phyloP scores from a whole-genome alignment of 208 protist species.

The Wallacemonas rigidus region DNA sequence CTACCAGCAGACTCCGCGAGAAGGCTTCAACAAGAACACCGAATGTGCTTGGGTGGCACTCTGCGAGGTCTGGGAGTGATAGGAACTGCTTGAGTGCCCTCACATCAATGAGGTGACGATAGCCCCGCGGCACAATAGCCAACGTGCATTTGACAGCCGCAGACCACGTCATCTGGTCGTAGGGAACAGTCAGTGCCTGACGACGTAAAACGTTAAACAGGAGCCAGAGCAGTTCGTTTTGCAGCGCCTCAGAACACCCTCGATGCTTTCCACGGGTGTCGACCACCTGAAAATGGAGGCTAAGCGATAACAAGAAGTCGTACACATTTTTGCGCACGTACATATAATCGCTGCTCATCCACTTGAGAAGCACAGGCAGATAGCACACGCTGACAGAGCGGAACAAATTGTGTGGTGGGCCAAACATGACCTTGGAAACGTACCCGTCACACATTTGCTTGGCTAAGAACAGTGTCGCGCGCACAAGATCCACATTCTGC shows the following conservation, averaged over 20 bases:
- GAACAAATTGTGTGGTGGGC: constrained; percentile 66
- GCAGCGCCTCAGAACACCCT: constrained; percentile 73
- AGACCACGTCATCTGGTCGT: constrained; percentile 75
- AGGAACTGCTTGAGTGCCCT: constrained; percentile 67
- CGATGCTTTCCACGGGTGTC: constrained; percentile 62
- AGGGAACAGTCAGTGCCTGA: constrained; percentile 53
- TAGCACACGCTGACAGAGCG: constrained; percentile 82
- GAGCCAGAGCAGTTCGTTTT: constrained; percentile 83
- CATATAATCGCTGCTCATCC: constrained; percentile 87
- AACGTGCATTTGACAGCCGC: constrained; percentile 79
- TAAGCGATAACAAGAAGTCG: constrained; percentile 82
- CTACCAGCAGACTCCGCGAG: constrained; percentile 49
- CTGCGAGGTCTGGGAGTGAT: constrained; percentile 53
- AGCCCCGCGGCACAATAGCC: constrained; percentile 53
- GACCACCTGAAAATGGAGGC: constrained; percentile 83
- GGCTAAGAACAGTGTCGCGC: constrained; percentile 75
- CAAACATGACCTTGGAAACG: constrained; percentile 75
- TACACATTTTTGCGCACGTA: constrained; percentile 90
- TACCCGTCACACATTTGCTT: constrained; percentile 88
- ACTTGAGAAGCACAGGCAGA: constrained; percentile 69
- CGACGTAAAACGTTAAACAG: constrained; percentile 57
- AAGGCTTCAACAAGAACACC: constrained; percentile 64
- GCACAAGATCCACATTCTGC: constrained; percentile 58
- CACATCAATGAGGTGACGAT: constrained; percentile 63
- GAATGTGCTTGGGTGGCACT: constrained; percentile 60